A percentile compares a stretch with the other conserved stretches of the same genome.
Evolutionary conservation across 768 basidiomycete species (phyloP).

Genomic region (Mycena capillaripes): DNA sequence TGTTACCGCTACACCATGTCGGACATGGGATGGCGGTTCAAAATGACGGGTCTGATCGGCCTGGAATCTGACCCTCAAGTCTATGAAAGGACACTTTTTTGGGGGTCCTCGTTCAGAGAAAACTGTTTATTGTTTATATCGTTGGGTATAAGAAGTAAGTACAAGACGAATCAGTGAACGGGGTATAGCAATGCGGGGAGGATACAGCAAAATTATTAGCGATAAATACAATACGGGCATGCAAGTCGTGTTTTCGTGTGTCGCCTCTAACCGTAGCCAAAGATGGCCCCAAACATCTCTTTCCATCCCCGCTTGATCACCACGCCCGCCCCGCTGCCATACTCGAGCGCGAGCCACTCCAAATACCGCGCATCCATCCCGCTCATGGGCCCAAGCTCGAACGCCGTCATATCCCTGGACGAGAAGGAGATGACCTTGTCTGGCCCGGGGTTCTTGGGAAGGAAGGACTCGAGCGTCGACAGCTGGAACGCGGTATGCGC

Average conservation of each 20-base stretch:
- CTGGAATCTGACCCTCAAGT: no score
- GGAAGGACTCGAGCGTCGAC: slow-evolving; percentile 57
- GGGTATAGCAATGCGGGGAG: slow-evolving; percentile 2
- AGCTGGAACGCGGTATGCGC: slow-evolving; percentile 73
- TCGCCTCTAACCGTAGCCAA: slow-evolving; percentile 46
- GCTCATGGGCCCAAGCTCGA: slow-evolving; percentile 84
- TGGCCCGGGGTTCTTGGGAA: slow-evolving; percentile 36
- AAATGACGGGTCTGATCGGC: no score
- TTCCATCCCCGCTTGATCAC: slow-evolving; percentile 64
- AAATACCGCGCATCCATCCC: slow-evolving; percentile 78
- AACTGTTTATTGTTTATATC: no score
- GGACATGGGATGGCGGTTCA: neutral
- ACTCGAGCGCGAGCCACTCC: slow-evolving; percentile 83
- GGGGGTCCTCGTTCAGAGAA: no score
- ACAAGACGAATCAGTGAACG: neutral
- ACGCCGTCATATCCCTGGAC: slow-evolving; percentile 73
- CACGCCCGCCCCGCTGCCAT: slow-evolving; percentile 52
- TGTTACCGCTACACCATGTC: slow-evolving; percentile 17
- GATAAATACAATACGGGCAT: slow-evolving; percentile 25
- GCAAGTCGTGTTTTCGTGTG: neutral
- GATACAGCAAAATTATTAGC: slow-evolving; percentile 28
- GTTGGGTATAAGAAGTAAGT: neutral
- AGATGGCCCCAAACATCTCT: slow-evolving; percentile 61
- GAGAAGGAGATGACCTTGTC: slow-evolving; percentile 59
- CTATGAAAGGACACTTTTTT: no score